Percentiles rank a stretch among this genome's conserved stretches.
Evolutionary conservation across 2,329 filamentous ascomycete species (phyloP).

Genomic region (Hypoxylon sp.): DNA sequence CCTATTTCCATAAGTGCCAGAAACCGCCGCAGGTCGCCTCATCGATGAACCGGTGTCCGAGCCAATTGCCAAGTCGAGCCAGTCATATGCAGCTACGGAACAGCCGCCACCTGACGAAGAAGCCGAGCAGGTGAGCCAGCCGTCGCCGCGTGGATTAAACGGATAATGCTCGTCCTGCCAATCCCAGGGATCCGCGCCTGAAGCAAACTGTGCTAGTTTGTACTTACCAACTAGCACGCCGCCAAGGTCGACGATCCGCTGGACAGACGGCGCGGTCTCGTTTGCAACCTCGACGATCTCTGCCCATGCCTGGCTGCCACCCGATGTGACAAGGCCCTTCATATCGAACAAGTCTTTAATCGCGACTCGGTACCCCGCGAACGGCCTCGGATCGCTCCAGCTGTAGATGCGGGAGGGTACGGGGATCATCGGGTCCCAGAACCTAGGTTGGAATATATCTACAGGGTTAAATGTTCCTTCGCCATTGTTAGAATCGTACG

Average conservation of each 20-base stretch:
- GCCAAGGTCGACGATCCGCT: constrained; percentile 55
- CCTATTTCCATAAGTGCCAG: constrained; percentile 52
- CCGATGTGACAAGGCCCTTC: constrained; percentile 55
- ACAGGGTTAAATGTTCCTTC: constrained; percentile 39
- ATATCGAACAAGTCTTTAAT: constrained; percentile 58
- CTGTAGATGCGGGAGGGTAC: constrained; percentile 59
- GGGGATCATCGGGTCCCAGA: constrained; percentile 50
- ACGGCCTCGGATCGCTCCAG: constrained; percentile 53
- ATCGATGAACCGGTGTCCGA: constrained; percentile 54
- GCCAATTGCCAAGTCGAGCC: constrained; percentile 59
- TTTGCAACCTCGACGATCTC: constrained; percentile 48
- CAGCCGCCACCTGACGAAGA: constrained; percentile 55
- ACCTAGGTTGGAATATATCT: constrained; percentile 38
- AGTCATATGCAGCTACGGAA: constrained; percentile 57
- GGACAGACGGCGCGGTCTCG: constrained; percentile 53
- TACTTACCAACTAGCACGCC: constrained; percentile 56
- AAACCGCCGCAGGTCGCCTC: constrained; percentile 49
- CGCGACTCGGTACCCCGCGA: constrained; percentile 55
- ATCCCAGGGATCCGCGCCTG: constrained; percentile 47
- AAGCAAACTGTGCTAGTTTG: constrained; percentile 56
- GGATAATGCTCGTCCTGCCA: constrained; percentile 49
- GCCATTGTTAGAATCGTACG: constrained; percentile 47
- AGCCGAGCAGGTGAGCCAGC: constrained; percentile 53
- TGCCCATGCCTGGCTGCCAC: constrained; percentile 54
- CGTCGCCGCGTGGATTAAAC: constrained; percentile 58